Evolutionary conservation across 225 moss, liverwort and hornwort genomes (phyloP).

Genomic region (Bryoerythrophyllum caledonicum): DNA sequence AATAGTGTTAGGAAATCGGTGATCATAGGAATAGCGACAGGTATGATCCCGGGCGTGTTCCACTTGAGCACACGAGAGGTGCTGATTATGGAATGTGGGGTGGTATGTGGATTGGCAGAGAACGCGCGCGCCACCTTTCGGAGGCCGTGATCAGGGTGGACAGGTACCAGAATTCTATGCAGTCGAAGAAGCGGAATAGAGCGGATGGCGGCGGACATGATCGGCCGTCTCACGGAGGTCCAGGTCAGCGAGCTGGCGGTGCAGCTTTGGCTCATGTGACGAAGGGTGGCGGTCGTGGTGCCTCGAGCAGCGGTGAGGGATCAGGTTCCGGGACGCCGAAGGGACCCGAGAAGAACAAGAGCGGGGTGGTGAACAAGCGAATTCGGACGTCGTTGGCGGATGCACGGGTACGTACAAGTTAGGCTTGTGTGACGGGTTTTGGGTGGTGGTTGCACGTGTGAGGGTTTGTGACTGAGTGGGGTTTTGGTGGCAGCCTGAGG

Average conservation of each 20-base stretch:
- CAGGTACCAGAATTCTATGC: constrained; percentile 43
- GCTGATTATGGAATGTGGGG: not conserved
- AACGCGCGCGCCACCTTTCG: constrained; percentile 30
- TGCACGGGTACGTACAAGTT: constrained; percentile 60
- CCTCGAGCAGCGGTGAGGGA: constrained; percentile 59
- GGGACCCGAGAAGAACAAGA: constrained; percentile 73
- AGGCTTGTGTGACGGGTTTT: not conserved
- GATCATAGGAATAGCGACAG: not conserved
- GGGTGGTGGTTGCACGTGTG: constrained; percentile 1
- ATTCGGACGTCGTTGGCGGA: constrained; percentile 96
- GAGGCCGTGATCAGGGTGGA: constrained; percentile 78
- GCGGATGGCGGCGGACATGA: constrained; percentile 64
- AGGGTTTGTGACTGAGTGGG: constrained; percentile 21
- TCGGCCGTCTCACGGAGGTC: constrained; percentile 64
- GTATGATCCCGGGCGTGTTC: not conserved
- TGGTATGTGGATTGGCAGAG: constrained; percentile 47
- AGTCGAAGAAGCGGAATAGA: constrained; percentile 69
- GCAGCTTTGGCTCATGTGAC: constrained; percentile 56
- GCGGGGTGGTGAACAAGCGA: constrained; percentile 72
- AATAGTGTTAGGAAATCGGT: not conserved
- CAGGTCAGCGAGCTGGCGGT: constrained; percentile 65
- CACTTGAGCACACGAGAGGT: not conserved
- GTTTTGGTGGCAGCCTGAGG: constrained; percentile 68
- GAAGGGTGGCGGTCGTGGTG: constrained; percentile 66
- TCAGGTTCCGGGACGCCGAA: constrained; percentile 47